A percentile compares a stretch with the other conserved stretches of the same genome.
phyloP scores from a whole-genome alignment of 2,329 filamentous ascomycete species.

The Colletotrichum sp. region DNA sequence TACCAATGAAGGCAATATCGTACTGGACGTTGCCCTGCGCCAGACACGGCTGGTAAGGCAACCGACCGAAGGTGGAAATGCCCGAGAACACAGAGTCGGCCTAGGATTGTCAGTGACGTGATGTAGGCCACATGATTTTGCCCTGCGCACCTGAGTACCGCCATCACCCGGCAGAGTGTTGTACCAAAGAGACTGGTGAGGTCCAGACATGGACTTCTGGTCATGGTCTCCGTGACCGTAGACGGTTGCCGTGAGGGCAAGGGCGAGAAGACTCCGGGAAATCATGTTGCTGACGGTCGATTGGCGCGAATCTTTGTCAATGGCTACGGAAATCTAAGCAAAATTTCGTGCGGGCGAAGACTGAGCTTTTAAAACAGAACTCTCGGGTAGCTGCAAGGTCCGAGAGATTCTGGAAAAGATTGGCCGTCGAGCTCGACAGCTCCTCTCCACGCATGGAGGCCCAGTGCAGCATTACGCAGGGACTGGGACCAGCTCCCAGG shows the following conservation, averaged over 20 bases:
- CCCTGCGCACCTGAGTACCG: slow-evolving; percentile 71
- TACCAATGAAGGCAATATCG: slow-evolving; percentile 86
- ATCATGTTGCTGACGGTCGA: slow-evolving; percentile 29
- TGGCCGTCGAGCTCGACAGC: slow-evolving; percentile 3
- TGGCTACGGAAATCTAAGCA: not conserved
- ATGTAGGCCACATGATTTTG: not conserved
- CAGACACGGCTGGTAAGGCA: slow-evolving; percentile 80
- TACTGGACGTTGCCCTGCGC: slow-evolving; percentile 73
- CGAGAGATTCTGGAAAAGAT: not conserved
- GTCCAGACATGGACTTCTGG: slow-evolving; percentile 69
- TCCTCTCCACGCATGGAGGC: slow-evolving; percentile 3
- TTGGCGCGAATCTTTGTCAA: not conserved
- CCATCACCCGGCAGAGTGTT: slow-evolving; percentile 83
- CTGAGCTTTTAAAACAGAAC: slow-evolving; percentile 10
- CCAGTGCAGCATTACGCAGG: not conserved
- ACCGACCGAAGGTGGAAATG: slow-evolving; percentile 83
- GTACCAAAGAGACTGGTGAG: slow-evolving; percentile 81
- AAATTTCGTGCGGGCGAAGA: not conserved
- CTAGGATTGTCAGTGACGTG: slow-evolving; percentile 42
- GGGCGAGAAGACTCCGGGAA: slow-evolving; percentile 31
- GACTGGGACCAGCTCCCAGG: slow-evolving; percentile 4
- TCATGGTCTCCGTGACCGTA: slow-evolving; percentile 65
- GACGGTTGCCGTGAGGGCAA: slow-evolving; percentile 54
- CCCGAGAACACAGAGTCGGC: slow-evolving; percentile 89
- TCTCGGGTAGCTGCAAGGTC: not conserved